Evolutionary conservation across 768 basidiomycete species (phyloP).

Genomic region (Arthromyces matolae): DNA sequence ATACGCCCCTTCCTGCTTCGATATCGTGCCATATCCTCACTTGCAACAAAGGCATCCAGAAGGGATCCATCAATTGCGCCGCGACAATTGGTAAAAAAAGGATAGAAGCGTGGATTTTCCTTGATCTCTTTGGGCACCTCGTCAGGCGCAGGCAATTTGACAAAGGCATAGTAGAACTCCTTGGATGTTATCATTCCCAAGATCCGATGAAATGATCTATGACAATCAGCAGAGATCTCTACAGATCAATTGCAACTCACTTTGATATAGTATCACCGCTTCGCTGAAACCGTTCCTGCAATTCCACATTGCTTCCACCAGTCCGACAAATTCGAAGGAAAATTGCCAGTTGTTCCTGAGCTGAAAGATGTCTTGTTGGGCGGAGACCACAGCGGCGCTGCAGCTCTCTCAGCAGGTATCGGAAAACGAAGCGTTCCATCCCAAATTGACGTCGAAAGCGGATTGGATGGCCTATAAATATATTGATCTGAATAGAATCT

Average conservation of each 20-base stretch:
- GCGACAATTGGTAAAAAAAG: slow-evolving; percentile 27
- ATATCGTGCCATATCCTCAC: slow-evolving; percentile 9
- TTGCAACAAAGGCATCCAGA: slow-evolving; percentile 19
- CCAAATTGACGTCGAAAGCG: slow-evolving; percentile 23
- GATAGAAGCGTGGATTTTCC: slow-evolving; percentile 29
- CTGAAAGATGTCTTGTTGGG: slow-evolving; percentile 19
- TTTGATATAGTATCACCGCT: slow-evolving; percentile 36
- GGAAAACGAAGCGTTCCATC: slow-evolving; percentile 25
- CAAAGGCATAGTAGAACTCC: slow-evolving; percentile 7
- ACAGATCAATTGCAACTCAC: slow-evolving; percentile 12
- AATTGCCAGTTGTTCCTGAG: slow-evolving; percentile 36
- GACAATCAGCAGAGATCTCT: not conserved
- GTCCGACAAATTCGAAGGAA: slow-evolving; percentile 29
- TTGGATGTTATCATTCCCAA: slow-evolving; percentile 12
- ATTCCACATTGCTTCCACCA: slow-evolving; percentile 22
- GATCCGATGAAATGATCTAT: slow-evolving; percentile 20
- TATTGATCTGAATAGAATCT: not conserved
- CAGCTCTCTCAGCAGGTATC: slow-evolving; percentile 23
- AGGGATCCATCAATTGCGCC: slow-evolving; percentile 35
- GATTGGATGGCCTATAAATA: slow-evolving; percentile 19
- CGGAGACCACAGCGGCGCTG: not conserved
- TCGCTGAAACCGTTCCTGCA: slow-evolving; percentile 34
- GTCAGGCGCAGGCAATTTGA: slow-evolving; percentile 1
- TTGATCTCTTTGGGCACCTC: slow-evolving; percentile 22
- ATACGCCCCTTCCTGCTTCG: slow-evolving; percentile 30